Base-by-base conservation (phyloP, 1,139 yeast genomes). In the Meyerozyma athensensis region DNA sequence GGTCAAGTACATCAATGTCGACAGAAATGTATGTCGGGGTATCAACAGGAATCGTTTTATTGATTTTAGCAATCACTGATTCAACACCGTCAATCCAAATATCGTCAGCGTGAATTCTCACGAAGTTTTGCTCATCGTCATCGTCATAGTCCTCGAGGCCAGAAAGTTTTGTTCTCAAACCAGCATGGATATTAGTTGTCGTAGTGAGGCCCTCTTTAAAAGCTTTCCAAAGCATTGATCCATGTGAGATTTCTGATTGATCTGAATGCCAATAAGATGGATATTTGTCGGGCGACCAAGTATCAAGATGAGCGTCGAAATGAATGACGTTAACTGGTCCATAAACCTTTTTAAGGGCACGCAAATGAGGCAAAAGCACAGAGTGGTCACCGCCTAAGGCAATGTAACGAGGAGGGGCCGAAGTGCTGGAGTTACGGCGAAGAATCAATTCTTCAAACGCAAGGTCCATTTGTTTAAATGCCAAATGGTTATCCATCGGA, bases 341-440 rank as follows among this genome's bases (percentile, higher is more conserved):
- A 51, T 83, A 77, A 13, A 70, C 52, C 39, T 73, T 62, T 42
- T 77, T 56, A 40, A 82, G 65, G 0, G 86, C 81, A 43, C 92
- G 67, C 40, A 84, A 58, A 44, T 81, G 84, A 2, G 92, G 90
- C 40, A 84, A 65, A 33, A 82, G 67, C 17, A 83, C 74, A 1
- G 87, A 78, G 57, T 84, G 94, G 54, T 84, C 94, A 32, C 92
- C 94, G 10, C 94, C 94, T 32, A 84, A 63, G 0, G 84, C 81
- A 23, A 84, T 72, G 33, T 78, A 69, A 41, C 85, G 63, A 10
- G 90, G 90, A n/a, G 76, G 72, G 20, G 38, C 19, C 14, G 20
- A 4, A 9, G 19, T 10, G 12, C 43, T 44, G 14, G 69, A 50
- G 40, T 52, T 48, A 45, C 59, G 55, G 23, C 50, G 55, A 28